phyloP scores from a whole-genome alignment of 2,329 filamentous ascomycete species.

The Polychaeton citri region DNA sequence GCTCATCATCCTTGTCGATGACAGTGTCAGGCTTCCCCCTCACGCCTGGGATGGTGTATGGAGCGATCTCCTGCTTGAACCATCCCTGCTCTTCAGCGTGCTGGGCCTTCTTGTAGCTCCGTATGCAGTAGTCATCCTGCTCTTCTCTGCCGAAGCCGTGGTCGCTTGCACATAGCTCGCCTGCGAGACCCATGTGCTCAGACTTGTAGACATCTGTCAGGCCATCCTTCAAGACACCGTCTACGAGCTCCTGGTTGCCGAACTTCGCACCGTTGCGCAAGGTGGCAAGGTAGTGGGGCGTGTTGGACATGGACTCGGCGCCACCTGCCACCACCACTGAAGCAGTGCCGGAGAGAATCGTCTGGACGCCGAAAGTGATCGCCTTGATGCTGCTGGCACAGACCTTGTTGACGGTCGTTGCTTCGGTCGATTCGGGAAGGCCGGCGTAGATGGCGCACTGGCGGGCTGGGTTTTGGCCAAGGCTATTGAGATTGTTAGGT shows the following conservation, averaged over 20 bases:
- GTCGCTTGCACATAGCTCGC: slow-evolving; percentile 80
- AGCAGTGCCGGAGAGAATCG: slow-evolving; percentile 92
- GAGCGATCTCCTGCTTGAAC: slow-evolving; percentile 78
- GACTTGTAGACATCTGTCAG: slow-evolving; percentile 90
- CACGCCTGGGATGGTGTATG: slow-evolving; percentile 74
- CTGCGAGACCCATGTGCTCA: slow-evolving; percentile 91
- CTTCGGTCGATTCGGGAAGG: slow-evolving; percentile 63
- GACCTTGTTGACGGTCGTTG: slow-evolving; percentile 97
- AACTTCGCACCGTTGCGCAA: slow-evolving; percentile 85
- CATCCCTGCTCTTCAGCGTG: slow-evolving; percentile 66
- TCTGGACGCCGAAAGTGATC: slow-evolving; percentile 86
- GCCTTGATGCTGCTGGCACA: slow-evolving; percentile 93
- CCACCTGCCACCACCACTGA: slow-evolving; percentile 88
- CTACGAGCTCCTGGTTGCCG: slow-evolving; percentile 76
- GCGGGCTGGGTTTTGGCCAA: slow-evolving; percentile 91
- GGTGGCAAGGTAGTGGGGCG: slow-evolving; percentile 85
- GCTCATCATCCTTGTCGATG: slow-evolving; percentile 82
- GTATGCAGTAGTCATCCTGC: slow-evolving; percentile 93
- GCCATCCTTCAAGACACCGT: slow-evolving; percentile 88
- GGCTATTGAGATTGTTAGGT: slow-evolving; percentile 43
- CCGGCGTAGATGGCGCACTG: slow-evolving; percentile 87
- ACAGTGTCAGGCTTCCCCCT: slow-evolving; percentile 77
- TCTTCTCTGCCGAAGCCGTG: slow-evolving; percentile 68
- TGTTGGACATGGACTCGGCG: slow-evolving; percentile 97
- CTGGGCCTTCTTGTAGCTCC: slow-evolving; percentile 87